Evolutionary conservation across 1,284 basidiomycete species (phyloP).

Genomic region (Microbotryum intermedium): DNA sequence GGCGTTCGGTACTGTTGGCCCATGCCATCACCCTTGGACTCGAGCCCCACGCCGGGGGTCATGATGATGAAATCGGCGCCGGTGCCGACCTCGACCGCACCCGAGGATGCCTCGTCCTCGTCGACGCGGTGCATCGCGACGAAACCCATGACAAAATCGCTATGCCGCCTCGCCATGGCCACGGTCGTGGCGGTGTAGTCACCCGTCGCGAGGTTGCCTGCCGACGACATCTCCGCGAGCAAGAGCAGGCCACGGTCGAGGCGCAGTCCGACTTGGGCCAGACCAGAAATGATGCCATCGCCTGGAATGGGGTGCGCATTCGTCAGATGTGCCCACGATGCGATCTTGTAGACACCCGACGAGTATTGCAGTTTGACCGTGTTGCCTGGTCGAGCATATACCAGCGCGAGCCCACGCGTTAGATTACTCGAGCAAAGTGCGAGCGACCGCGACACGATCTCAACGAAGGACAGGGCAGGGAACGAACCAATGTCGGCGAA

Average conservation of each 20-base stretch:
- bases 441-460: too few relatives aligned
- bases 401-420: slow-evolving; percentile 29
- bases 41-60: slow-evolving; percentile 87
- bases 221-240: slow-evolving; percentile 93
- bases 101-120: slow-evolving; percentile 39
- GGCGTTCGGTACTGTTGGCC: slow-evolving; percentile 97
- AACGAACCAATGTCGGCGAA: slow-evolving; percentile 90
- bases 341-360: slow-evolving; percentile 84
- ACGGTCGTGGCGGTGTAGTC: slow-evolving; percentile 79
- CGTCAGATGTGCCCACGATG: slow-evolving; percentile 93
- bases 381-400: slow-evolving; percentile 59
- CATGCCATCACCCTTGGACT: slow-evolving; percentile 71
- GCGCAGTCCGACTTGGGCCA: slow-evolving; percentile 74
- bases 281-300: slow-evolving; percentile 81
- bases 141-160: slow-evolving; percentile 89
- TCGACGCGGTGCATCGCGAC: slow-evolving; percentile 83
- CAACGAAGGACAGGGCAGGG: not conserved
- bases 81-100: slow-evolving; percentile 36
- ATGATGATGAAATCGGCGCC: slow-evolving; percentile 78
- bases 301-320: slow-evolving; percentile 90
- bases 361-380: slow-evolving; percentile 94
- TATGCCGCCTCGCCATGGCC: slow-evolving; percentile 67
- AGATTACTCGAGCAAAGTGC: not conserved
- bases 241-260: slow-evolving; percentile 79
- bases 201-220: slow-evolving; percentile 75